These are phyloP conservation scores for Taiwanofungus camphoratus DNA, from an alignment of 1,284 basidiomycete species.

Conservation along the genomic window DNA sequence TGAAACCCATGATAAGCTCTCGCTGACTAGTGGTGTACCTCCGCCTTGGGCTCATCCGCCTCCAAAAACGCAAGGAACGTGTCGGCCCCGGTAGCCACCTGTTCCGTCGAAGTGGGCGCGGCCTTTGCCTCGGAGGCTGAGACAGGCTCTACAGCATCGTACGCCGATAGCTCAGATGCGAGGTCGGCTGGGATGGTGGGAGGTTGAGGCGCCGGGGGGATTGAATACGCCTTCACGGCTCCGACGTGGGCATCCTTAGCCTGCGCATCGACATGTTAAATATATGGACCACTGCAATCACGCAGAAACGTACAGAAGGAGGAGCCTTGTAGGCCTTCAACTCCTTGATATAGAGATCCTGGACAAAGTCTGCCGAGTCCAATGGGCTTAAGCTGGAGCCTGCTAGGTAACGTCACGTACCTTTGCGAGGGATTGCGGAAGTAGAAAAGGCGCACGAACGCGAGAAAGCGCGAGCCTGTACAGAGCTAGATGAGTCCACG, in stretches of 20 bases:
- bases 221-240: conserved; percentile 66
- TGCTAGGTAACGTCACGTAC: conserved; percentile 35
- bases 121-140: conserved; percentile 31
- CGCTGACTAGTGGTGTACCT: conserved; percentile 43
- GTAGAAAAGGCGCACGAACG: conserved; percentile 56
- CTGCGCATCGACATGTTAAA: conserved; percentile 38
- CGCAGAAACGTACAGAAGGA: conserved; percentile 38
- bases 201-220: conserved; percentile 62
- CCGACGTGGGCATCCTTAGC: conserved; percentile 82
- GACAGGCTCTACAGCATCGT: conserved; percentile 73
- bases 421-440: conserved; percentile 63
- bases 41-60: conserved; percentile 51
- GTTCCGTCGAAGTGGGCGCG: conserved; percentile 27
- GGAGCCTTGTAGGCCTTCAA: conserved; percentile 84
- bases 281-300: conserved; percentile 1
- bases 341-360: conserved; percentile 89
- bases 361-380: conserved; percentile 71
- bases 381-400: background rate
- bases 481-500: conserved; percentile 16
- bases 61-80: conserved; percentile 56
- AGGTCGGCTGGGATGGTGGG: conserved; percentile 75
- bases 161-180: conserved; percentile 76
- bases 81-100: conserved; percentile 41
- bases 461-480: conserved; percentile 33
- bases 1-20: conserved; percentile 1